phyloP scores from a whole-genome alignment of 345 rosid genomes.

The Salix udensis region DNA sequence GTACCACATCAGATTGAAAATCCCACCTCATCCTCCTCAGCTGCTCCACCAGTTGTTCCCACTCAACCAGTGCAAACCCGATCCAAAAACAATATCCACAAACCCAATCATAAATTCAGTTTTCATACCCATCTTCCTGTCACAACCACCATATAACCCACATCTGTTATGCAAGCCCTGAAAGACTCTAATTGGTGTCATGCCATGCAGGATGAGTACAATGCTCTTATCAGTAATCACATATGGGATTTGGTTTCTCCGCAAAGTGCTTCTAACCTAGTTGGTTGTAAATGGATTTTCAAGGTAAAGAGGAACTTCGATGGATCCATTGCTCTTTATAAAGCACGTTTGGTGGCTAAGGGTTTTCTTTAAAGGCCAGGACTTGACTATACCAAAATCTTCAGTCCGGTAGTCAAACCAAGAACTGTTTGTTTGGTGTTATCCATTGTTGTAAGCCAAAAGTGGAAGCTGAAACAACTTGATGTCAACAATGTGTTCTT shows the following conservation, averaged over 20 bases:
- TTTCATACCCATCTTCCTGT: neutral
- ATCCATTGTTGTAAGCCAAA: neutral
- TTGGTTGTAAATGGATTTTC: neutral
- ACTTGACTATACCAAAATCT: neutral
- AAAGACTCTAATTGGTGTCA: no score
- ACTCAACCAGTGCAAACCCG: neutral
- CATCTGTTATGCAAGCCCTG: no score
- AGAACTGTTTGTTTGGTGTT: neutral
- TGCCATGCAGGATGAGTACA: neutral
- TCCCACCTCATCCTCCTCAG: no score
- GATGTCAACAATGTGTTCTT: neutral
- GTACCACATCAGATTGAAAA: no score
- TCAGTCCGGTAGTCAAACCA: neutral
- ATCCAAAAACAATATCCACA: neutral
- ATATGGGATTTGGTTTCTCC: neutral
- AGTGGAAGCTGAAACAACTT: neutral
- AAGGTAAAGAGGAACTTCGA: rapidly evolving
- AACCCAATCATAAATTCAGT: neutral
- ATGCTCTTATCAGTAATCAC: neutral
- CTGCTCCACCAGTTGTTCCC: rapidly evolving
- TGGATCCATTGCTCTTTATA: neutral
- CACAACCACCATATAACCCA: no score
- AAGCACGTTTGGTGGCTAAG: neutral
- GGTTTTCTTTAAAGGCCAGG: neutral
- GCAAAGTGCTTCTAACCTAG: neutral